A percentile compares a stretch with the other conserved stretches of the same genome.
phyloP scores from a whole-genome alignment of 148 eudicot species.

The Chenopodium suecicum region DNA sequence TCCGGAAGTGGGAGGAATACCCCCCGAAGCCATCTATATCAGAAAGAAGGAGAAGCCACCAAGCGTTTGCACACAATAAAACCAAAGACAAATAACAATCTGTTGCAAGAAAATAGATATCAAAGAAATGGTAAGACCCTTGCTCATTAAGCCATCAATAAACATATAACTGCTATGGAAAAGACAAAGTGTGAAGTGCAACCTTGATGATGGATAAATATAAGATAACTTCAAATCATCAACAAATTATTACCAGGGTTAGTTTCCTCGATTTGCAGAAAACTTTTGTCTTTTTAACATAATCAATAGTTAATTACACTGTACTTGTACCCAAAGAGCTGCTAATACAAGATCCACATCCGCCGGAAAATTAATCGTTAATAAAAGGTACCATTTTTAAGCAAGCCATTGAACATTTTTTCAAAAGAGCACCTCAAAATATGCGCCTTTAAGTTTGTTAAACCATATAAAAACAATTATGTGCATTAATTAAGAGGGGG shows the following conservation, averaged over 20 bases:
- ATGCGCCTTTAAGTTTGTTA: too few relatives aligned
- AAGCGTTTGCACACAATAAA: not conserved
- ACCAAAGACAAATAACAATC: not conserved
- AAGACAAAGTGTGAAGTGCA: not conserved
- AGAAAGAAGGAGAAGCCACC: not conserved
- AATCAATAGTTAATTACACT: too few relatives aligned
- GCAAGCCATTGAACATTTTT: too few relatives aligned
- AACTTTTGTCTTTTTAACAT: too few relatives aligned
- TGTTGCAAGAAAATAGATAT: slow-evolving; percentile 3
- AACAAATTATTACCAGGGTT: not conserved
- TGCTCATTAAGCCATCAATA: not conserved
- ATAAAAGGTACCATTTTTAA: too few relatives aligned
- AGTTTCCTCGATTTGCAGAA: not conserved
- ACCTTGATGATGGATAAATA: not conserved
- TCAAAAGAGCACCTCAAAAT: too few relatives aligned
- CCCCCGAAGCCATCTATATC: slow-evolving; percentile 48
- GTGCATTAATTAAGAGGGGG: too few relatives aligned
- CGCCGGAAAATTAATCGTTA: too few relatives aligned
- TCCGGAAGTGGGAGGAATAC: slow-evolving; percentile 46
- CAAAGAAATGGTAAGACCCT: not conserved
- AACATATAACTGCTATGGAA: not conserved
- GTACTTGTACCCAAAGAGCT: too few relatives aligned
- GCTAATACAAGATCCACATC: too few relatives aligned
- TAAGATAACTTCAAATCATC: not conserved
- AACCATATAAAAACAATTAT: too few relatives aligned